phyloP scores from a whole-genome alignment of 495 filamentous ascomycete species.

The Cercophora scortea region DNA sequence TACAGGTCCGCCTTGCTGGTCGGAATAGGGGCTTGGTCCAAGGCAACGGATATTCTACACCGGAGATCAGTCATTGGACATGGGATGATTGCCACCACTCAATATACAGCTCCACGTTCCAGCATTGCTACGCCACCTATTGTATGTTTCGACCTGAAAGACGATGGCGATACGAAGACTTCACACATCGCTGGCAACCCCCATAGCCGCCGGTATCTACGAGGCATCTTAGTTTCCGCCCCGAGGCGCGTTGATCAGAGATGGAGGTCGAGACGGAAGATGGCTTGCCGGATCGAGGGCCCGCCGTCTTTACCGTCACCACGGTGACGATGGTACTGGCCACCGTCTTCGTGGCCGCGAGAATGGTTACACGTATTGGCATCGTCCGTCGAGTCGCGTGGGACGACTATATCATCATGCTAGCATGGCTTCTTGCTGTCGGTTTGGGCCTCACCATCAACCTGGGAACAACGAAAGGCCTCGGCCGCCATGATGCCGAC shows the following conservation, averaged over 20 bases:
- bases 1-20: too few species aligned
- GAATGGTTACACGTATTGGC: slow-evolving; percentile 62
- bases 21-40: too few species aligned
- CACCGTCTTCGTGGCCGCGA: slow-evolving; percentile 61
- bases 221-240: neutral
- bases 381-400: slow-evolving; percentile 60
- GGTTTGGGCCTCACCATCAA: slow-evolving; percentile 71
- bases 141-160: neutral
- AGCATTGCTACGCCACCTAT: neutral
- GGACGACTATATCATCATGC: slow-evolving; percentile 79
- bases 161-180: neutral
- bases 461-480: slow-evolving; percentile 59
- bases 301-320: slow-evolving; percentile 67
- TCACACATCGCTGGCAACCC: neutral
- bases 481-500: slow-evolving; percentile 67
- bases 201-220: neutral
- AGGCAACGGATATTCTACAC: too few species aligned
- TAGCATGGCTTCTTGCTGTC: slow-evolving; percentile 79
- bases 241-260: neutral
- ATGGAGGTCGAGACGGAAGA: neutral
- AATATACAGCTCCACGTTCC: neutral
- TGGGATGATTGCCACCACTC: too few species aligned
- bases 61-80: too few species aligned
- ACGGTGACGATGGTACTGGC: slow-evolving; percentile 58
- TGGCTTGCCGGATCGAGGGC: slow-evolving; percentile 47